Evolutionary conservation across 441 rosid species (phyloP).

Genomic region (Syzygium malaccense): DNA sequence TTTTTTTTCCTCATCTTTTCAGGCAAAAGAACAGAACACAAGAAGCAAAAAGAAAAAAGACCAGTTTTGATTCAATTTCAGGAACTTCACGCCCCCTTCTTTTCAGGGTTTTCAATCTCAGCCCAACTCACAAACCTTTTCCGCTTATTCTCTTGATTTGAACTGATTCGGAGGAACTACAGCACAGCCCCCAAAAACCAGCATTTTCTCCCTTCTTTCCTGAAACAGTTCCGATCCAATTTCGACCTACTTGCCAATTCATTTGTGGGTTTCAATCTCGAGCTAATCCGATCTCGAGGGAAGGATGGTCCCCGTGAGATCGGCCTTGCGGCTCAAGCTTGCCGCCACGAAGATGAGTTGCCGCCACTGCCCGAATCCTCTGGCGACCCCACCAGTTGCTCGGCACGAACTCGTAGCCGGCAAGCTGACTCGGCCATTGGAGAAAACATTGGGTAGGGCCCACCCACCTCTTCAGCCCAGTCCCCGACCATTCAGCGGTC

Average conservation of each 20-base stretch:
- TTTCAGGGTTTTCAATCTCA: neutral
- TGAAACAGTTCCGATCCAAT: neutral
- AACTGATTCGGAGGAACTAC: conserved; percentile 28
- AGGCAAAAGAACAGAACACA: neutral
- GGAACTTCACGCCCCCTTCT: neutral
- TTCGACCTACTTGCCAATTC: neutral
- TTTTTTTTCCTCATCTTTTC: neutral
- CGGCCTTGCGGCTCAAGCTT: no score
- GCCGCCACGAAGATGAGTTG: no score
- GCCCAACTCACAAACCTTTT: neutral
- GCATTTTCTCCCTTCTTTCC: neutral
- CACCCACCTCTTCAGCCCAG: no score
- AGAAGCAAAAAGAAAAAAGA: neutral
- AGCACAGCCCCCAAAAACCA: conserved; percentile 37
- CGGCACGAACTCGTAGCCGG: no score
- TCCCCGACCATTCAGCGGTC: no score
- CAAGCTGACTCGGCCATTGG: no score
- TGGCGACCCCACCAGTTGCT: no score
- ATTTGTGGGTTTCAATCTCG: neutral
- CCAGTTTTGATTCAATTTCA: neutral
- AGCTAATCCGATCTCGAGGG: neutral
- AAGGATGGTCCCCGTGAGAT: no score
- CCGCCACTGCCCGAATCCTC: no score
- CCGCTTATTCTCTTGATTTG: neutral
- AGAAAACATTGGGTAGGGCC: no score